These are phyloP conservation scores for Lachancea meyersii DNA, from an alignment of 805 yeast genomes.

Conservation along the genomic window DNA sequence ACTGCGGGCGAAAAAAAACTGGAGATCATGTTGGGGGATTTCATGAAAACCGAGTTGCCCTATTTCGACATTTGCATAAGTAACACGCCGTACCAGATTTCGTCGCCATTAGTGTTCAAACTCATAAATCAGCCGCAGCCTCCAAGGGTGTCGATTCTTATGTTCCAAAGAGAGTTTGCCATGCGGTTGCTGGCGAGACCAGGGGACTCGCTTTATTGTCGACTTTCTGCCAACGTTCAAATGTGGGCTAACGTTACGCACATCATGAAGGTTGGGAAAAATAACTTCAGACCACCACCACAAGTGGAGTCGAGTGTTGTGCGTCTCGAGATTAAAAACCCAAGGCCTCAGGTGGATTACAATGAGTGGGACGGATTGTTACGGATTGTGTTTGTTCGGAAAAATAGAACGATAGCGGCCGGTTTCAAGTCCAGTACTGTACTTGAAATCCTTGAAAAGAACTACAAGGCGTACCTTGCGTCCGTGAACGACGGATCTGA, in stretches of 20 bases:
- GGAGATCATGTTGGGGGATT: constrained; percentile 90
- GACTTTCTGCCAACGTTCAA: constrained; percentile 93
- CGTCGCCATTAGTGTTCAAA: constrained; percentile 93
- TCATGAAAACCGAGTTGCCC: constrained; percentile 91
- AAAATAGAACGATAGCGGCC: constrained; percentile 87
- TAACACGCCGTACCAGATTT: constrained; percentile 95
- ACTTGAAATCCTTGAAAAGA: constrained; percentile 73
- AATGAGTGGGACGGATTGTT: constrained; percentile 96
- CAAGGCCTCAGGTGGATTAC: constrained; percentile 90
- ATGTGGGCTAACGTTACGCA: constrained; percentile 99
- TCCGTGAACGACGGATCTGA: constrained; percentile 39
- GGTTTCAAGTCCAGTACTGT: constrained; percentile 83
- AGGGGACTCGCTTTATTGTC: constrained; percentile 89
- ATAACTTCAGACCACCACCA: constrained; percentile 97
- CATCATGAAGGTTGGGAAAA: constrained; percentile 95
- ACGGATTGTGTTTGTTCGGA: constrained; percentile 86
- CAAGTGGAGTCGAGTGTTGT: constrained; percentile 97
- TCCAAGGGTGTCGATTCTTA: constrained; percentile 88
- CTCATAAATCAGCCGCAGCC: constrained; percentile 86
- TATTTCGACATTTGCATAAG: constrained; percentile 94
- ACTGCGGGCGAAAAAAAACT: constrained; percentile 89
- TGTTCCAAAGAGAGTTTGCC: constrained; percentile 98
- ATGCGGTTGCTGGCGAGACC: constrained; percentile 89
- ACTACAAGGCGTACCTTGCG: constrained; percentile 71
- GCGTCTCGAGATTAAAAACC: constrained; percentile 81